These are phyloP conservation scores for Calonectria hawksworthii DNA, from an alignment of 2,329 filamentous ascomycete genomes.

Conservation along the genomic window DNA sequence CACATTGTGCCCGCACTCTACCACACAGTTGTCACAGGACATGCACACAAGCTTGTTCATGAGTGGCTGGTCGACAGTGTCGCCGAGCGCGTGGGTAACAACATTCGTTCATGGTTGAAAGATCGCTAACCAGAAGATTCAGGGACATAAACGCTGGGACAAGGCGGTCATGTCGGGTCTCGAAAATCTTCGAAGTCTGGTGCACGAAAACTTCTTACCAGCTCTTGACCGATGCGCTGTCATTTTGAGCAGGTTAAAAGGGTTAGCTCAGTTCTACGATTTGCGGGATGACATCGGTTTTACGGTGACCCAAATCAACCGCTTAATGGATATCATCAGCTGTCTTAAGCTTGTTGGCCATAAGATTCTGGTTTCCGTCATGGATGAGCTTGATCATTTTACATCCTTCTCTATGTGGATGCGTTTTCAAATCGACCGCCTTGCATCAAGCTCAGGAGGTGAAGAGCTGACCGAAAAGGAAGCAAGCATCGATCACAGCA, in stretches of 20 bases:
- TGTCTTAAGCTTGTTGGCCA: constrained; percentile 83
- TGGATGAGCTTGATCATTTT: constrained; percentile 85
- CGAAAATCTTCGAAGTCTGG: constrained; percentile 80
- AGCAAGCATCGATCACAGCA: constrained; percentile 78
- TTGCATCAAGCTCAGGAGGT: constrained; percentile 72
- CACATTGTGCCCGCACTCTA: constrained; percentile 83
- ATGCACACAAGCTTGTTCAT: constrained; percentile 80
- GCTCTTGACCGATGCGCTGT: constrained; percentile 87
- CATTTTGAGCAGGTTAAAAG: constrained; percentile 85
- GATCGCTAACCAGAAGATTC: constrained; percentile 30
- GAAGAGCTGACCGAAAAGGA: constrained; percentile 86
- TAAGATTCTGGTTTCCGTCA: constrained; percentile 77
- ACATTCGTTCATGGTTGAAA: constrained; percentile 1
- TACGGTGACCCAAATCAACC: constrained; percentile 72
- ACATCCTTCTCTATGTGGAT: constrained; percentile 86
- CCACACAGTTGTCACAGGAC: constrained; percentile 86
- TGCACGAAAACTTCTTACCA: constrained; percentile 91
- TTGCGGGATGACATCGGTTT: constrained; percentile 76
- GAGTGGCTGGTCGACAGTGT: constrained; percentile 93
- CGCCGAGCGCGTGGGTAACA: constrained; percentile 76
- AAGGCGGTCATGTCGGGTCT: constrained; percentile 86
- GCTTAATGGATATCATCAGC: constrained; percentile 78
- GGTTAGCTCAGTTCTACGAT: constrained; percentile 85
- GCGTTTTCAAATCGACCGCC: constrained; percentile 83
- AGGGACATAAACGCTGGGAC: constrained; percentile 97